Evolutionary conservation across 371 early-diverging fungal species (phyloP).

Genomic region (Mortierella sp.): DNA sequence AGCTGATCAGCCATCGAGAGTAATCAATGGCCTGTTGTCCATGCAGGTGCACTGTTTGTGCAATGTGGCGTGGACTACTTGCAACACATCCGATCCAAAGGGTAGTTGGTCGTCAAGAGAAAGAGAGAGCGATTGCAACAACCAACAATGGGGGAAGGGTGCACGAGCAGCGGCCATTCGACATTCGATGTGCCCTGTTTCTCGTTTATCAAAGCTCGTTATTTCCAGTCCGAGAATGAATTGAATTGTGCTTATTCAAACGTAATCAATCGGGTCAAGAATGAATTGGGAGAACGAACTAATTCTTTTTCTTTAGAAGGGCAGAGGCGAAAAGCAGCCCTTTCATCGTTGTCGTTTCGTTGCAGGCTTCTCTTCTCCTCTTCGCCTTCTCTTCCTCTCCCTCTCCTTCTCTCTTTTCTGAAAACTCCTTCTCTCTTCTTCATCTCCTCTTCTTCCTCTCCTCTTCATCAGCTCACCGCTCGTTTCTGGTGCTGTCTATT

Average conservation of each 20-base stretch:
- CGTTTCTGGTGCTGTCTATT: not conserved
- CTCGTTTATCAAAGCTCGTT: not conserved
- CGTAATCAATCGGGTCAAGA: not conserved
- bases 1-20: not conserved
- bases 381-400: not conserved
- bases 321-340: no score
- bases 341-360: not conserved
- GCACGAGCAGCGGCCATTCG: conserved; percentile 4
- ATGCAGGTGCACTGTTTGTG: conserved; percentile 11
- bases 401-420: conserved; percentile 5
- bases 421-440: conserved; percentile 4
- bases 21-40: not conserved
- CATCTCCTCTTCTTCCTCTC: conserved; percentile 5
- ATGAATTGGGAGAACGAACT: not conserved
- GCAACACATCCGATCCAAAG: not conserved
- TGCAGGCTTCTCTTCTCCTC: not conserved
- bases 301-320: not conserved
- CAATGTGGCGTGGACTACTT: not conserved
- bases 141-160: not conserved
- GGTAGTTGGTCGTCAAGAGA: not conserved
- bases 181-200: not conserved
- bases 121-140: not conserved
- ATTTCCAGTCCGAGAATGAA: not conserved
- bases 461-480: not conserved
- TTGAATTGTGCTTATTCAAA: not conserved